phyloP scores from a whole-genome alignment of 176 grass and related monocot genomes.

The Themeda triandra region DNA sequence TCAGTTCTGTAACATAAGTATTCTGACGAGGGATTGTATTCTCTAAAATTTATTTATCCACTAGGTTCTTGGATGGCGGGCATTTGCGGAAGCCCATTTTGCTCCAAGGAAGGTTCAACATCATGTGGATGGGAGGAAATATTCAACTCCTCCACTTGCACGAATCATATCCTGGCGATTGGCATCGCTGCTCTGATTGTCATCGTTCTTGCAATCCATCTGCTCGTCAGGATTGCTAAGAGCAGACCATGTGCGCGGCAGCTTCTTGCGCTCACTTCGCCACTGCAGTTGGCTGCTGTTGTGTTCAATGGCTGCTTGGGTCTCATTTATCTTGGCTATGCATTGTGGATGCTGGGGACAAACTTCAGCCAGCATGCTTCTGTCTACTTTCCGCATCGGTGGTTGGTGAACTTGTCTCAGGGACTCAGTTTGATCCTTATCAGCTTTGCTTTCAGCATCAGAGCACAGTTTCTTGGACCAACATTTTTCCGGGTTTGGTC shows the following conservation, averaged over 20 bases:
- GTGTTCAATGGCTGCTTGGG: slow-evolving; percentile 48
- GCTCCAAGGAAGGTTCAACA: slow-evolving; percentile 21
- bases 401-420: slow-evolving; percentile 45
- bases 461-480: slow-evolving; percentile 24
- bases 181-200: slow-evolving; percentile 10
- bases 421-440: slow-evolving; percentile 39
- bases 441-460: slow-evolving; percentile 35
- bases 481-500: slow-evolving; percentile 36
- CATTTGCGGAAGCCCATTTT: slow-evolving; percentile 42
- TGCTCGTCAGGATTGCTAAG: slow-evolving; percentile 47
- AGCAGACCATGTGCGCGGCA: neutral
- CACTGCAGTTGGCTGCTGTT: slow-evolving; percentile 21
- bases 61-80: slow-evolving; percentile 36
- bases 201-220: slow-evolving; percentile 25
- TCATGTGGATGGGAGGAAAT: slow-evolving; percentile 30
- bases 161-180: slow-evolving; percentile 54
- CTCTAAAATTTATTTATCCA: neutral
- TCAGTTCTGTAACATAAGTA: neutral
- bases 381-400: slow-evolving; percentile 44
- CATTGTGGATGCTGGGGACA: slow-evolving; percentile 49
- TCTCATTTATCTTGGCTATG: slow-evolving; percentile 45
- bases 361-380: slow-evolving; percentile 15
- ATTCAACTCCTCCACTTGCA: slow-evolving; percentile 64
- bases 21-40: neutral
- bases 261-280: slow-evolving; percentile 30